Evolutionary conservation across 2,329 filamentous ascomycete genomes (phyloP), one percentile per base, ranked within the genome.

Genomic region (Coccinonectria pachysandricola): DNA sequence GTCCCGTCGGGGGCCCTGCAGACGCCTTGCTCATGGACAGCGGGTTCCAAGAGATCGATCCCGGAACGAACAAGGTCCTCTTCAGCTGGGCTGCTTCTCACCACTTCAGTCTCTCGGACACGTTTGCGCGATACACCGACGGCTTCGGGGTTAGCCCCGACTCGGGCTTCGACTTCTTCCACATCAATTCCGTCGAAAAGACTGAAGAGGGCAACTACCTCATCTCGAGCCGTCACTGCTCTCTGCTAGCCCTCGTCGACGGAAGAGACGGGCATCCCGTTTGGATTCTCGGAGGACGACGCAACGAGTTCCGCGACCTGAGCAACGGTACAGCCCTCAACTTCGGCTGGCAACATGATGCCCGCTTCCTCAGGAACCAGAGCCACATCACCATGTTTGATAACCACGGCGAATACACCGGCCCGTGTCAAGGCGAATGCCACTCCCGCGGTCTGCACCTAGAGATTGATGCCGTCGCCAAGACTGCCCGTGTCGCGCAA

Each of bases 331-430:
- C 28, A 4, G 55, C 54, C 7, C 54, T 49, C 15, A 42, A 52
- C 33, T 55, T 59, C 36, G 41, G 43, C 25, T 59, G 54, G 48
- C 55, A 60, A 37, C 56, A 59, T 35, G 50, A 59, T 26, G 53
- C 50, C 5, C 49, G 49, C 12, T 44, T 54, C 34, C 40, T 45
- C 37, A 39, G 41, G 22, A 32, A 43, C 28, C 41, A 46, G 26
- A 40, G 26, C 8, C 46, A 49, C 21, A 39, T 59, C 26, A 52
- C 49, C 27, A 43, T 59, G 25, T 59, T 59, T 30, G 54, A 59
- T 40, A 59, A 60, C 38, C 53, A 57, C 23, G 45, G 36, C 21
- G 48, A 54, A 35, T 32, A 44, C 4, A 53, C 48, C 3, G 41
- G 40, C 0, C 39, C 32, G 12, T 56, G 53, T 29, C 32, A 26